Base-by-base conservation (phyloP, 352 stramenopile species). In the Pythium phragmiticola region DNA sequence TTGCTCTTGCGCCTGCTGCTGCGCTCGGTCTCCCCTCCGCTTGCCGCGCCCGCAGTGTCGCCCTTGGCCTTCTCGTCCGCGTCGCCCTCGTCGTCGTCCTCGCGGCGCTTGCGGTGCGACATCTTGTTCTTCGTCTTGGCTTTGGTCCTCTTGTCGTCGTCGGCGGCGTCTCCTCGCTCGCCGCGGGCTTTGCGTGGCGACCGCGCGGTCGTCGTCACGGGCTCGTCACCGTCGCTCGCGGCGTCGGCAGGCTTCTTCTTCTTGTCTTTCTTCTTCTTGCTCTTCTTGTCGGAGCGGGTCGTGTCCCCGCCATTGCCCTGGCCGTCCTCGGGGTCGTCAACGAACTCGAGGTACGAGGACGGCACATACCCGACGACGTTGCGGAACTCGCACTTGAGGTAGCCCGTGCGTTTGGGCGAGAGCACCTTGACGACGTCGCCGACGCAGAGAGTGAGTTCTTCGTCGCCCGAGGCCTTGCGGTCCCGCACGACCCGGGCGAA, bases 261-360 rank as follows among this genome's bases (percentile, higher is more conserved):
- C 28, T 87, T 81, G 55, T 87, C 82, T 16, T 76, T 65, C 13
- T 81, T 80, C 59, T 82, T 83, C 54, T 88, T 87, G 57, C 78
- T 75, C 3, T 78, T 75, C 3, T 76, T 80, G 47, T 90, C 82
- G 28, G 66, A 57, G 36, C 69, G 37, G 52, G 76, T 43, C 52
- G 70, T 70, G 58, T 75, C 63, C 1, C 43, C 33, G 0, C 57
- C 54, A 2, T 54, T 67, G 16, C 17, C 46, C 26, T 75, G 34
- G 11, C 34, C 57, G 13, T 21, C 65, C 16, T 42, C 63, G 6
- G 60, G 56, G 7, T 41, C 46, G 52, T 90, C 84, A 1, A 93
- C 72, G 45, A 95, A 93, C 66, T 93, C 86, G 58, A 95, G 78
- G 54, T 92, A 92, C 7, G 84, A 93, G 8, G 84, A 89, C 30